Conservation (phyloP, 352 stramenopile genomes). For the Globisporangium carolinianum region DNA sequence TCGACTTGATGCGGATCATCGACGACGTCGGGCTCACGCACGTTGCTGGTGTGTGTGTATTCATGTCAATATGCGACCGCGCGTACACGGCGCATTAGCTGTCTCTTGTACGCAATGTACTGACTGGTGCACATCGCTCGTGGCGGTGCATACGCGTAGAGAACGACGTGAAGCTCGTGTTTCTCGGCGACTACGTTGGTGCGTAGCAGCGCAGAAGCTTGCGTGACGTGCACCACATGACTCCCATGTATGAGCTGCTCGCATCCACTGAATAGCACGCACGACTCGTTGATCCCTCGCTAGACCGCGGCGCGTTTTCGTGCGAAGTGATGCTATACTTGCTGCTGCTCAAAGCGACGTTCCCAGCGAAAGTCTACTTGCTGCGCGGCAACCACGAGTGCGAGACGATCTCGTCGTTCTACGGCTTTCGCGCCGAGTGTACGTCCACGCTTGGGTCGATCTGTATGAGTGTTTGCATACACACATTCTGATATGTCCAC, state of each 20-base stretch:
- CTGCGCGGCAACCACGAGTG: slow-evolving; percentile 81
- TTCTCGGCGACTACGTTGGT: slow-evolving; percentile 77
- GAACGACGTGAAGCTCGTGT: slow-evolving; percentile 50
- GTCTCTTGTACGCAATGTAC: not conserved
- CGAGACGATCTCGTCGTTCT: slow-evolving; percentile 83
- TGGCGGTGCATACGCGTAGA: slow-evolving; percentile 12
- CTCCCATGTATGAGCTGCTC: not conserved
- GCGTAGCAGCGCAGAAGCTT: not conserved
- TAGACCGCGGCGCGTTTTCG: slow-evolving; percentile 71
- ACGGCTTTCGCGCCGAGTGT: slow-evolving; percentile 81
- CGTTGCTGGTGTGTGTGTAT: slow-evolving; percentile 24
- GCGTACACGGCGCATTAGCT: no score
- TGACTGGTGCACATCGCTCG: not conserved
- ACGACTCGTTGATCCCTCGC: not conserved
- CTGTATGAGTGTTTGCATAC: not conserved
- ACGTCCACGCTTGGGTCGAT: not conserved
- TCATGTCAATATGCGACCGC: not conserved
- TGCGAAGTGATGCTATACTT: slow-evolving; percentile 81
- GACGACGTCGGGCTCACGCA: slow-evolving; percentile 31
- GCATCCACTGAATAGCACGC: not conserved
- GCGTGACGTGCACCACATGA: not conserved
- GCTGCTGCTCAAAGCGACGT: slow-evolving; percentile 60
- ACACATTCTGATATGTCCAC: not conserved
- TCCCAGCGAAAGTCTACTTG: slow-evolving; percentile 50
- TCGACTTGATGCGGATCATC: slow-evolving; percentile 58